Evolutionary conservation across 192 early-diverging fungal species (phyloP).

Genomic region (Borealophlyctis nickersoniae): DNA sequence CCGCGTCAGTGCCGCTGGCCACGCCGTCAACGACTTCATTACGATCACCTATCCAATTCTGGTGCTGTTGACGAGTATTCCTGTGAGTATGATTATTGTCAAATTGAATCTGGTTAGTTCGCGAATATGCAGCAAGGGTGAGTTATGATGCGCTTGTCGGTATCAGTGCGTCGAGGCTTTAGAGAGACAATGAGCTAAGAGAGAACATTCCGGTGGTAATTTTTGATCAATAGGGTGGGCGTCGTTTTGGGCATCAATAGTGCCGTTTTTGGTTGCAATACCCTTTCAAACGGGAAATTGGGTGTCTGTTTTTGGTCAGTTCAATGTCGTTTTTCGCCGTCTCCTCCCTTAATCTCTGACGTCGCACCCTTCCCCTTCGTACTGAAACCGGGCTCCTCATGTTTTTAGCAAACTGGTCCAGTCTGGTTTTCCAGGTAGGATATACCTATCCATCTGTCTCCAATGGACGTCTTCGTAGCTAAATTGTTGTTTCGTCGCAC

Average conservation of each 20-base stretch:
- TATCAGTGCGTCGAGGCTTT: not conserved
- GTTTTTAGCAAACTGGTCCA: constrained; percentile 59
- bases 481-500: too few relatives aligned
- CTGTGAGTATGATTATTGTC: constrained; percentile 69
- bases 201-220: constrained; percentile 5
- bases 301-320: too few relatives aligned
- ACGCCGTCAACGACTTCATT: constrained; percentile 28
- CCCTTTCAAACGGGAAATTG: constrained; percentile 66
- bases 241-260: constrained; percentile 50
- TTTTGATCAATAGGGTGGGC: constrained; percentile 36
- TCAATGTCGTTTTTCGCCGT: too few relatives aligned
- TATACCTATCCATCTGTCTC: too few relatives aligned
- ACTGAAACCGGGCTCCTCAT: too few relatives aligned
- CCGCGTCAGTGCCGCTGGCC: constrained; percentile 7
- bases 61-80: constrained; percentile 64
- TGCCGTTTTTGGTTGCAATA: constrained; percentile 63
- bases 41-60: constrained; percentile 38
- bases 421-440: constrained; percentile 60
- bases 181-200: constrained; percentile 6
- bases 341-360: too few relatives aligned
- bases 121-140: constrained; percentile 44
- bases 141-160: not conserved
- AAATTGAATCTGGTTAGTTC: constrained; percentile 53
- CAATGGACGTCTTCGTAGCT: too few relatives aligned
- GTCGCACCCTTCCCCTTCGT: too few relatives aligned